phyloP scores from a whole-genome alignment of 148 eudicot species.

The Vaccinium darrowii region DNA sequence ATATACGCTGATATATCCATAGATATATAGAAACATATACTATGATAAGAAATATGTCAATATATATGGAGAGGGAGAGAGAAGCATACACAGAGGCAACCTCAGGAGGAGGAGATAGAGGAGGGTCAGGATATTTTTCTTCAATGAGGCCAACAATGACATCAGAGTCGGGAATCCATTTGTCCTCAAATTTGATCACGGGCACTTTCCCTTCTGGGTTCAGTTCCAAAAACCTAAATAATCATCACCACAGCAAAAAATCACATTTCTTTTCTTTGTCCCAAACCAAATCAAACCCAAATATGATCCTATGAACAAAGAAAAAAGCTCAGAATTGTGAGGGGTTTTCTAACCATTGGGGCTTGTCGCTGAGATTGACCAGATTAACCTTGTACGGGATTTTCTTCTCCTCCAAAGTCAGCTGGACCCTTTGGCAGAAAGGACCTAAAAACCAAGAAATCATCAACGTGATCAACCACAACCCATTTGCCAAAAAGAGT shows the following conservation, averaged over 20 bases:
- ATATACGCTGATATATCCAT: not conserved
- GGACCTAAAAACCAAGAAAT: constrained; percentile 53
- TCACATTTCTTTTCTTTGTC: not conserved
- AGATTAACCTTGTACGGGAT: constrained; percentile 64
- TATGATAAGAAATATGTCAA: not conserved
- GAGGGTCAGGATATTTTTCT: constrained; percentile 63
- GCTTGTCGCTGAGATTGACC: constrained; percentile 60
- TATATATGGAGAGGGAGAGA: constrained; percentile 17
- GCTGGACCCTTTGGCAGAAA: constrained; percentile 71
- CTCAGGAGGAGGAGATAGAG: constrained; percentile 59
- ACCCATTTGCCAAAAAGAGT: not conserved
- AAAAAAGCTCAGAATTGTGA: not conserved
- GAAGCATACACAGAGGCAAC: constrained; percentile 56
- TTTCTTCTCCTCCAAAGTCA: constrained; percentile 86
- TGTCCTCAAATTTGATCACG: constrained; percentile 61
- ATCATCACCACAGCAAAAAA: not conserved
- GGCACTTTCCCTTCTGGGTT: constrained; percentile 82
- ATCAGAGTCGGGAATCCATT: constrained; percentile 82
- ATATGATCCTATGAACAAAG: not conserved
- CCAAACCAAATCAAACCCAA: not conserved
- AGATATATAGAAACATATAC: not conserved
- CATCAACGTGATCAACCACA: not conserved
- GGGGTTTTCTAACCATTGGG: constrained; percentile 49
- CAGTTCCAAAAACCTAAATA: constrained; percentile 61
- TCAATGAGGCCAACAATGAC: constrained; percentile 67